Percentiles rank a stretch among this genome's conserved stretches.
Evolutionary conservation across 202 grass and related monocot genomes (phyloP).

Genomic region (Digitaria exilis): DNA sequence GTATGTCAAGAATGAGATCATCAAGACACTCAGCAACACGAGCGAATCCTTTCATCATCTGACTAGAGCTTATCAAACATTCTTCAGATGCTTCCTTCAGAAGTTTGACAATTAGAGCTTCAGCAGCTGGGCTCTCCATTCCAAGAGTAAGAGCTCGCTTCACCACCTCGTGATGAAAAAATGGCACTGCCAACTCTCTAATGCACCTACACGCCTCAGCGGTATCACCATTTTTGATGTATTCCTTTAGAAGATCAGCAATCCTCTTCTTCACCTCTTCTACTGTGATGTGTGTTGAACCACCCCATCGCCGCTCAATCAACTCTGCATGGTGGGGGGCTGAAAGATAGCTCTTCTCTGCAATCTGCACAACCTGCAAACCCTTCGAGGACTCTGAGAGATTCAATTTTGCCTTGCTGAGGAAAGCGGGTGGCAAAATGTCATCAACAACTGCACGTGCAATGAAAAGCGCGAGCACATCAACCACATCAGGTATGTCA

Average conservation of each 20-base stretch:
- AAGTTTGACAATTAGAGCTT: constrained; percentile 74
- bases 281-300: constrained; percentile 71
- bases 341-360: constrained; percentile 98
- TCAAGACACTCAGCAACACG: constrained; percentile 80
- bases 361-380: constrained; percentile 77
- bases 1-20: constrained; percentile 95
- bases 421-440: constrained; percentile 89
- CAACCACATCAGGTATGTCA: constrained; percentile 87
- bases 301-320: constrained; percentile 89
- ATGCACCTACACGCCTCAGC: constrained; percentile 91
- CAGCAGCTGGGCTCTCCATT: constrained; percentile 84
- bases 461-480: constrained; percentile 92
- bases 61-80: constrained; percentile 89
- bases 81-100: constrained; percentile 92
- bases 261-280: constrained; percentile 93
- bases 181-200: constrained; percentile 86
- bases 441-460: constrained; percentile 93
- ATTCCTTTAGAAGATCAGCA: constrained; percentile 88
- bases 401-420: constrained; percentile 64
- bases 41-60: constrained; percentile 89
- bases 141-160: constrained; percentile 83
- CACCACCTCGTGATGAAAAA: constrained; percentile 99
- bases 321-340: constrained; percentile 96
- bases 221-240: constrained; percentile 79
- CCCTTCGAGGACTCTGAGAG: constrained; percentile 82